Evolutionary conservation across 2,329 filamentous ascomycete genomes (phyloP), one percentile per base, ranked within the genome.

Genomic region (Ilyonectria robusta): DNA sequence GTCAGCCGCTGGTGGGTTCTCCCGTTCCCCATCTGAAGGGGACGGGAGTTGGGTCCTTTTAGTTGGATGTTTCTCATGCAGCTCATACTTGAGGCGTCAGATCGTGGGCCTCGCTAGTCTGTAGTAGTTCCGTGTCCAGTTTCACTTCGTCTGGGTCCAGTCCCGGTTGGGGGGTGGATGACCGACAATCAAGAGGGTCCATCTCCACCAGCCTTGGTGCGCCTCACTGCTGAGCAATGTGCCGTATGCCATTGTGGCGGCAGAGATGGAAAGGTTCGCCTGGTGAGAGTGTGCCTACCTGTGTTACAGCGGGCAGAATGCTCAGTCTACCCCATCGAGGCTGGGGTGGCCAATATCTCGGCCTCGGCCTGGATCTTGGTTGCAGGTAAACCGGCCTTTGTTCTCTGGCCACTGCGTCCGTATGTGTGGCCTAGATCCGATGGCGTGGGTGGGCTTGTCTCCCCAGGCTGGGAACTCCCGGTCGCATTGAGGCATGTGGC

Each of bases 31-130:
- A 46, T 56, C 23, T 31, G 19, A 13, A 47, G 33, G 46, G 33
- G 46, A 40, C 61, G 46, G 37, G 17, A 42, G 23, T 23, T 26
- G 31, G 21, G 35, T 40, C 35, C 37, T 31, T 15, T 35, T 31
- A 46, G 21, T 51, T 53, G 58, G 7, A 56, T 44, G 44, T 62
- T 62, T 62, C 59, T 65, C 48, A 55, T 65, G 62, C 62, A 65
- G 31, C 62, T 65, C 62, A 65, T 65, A 59, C 40, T 53, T 55
- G 48, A 60, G 40, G 62, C 56, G 31, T 50, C 48, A 60, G 48
- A 65, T 65, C 56, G 55, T 65, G 56, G 47, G 37, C 61, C 61
- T 58, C 53, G 51, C 59, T 62, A 57, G 59, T 51, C 35, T 17
- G 23, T n/a, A 50, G 21, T 21, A 50, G 31, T 33, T 33, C 17